Evolutionary conservation across 345 rosid species (phyloP).

Genomic region (Brassica juncea): DNA sequence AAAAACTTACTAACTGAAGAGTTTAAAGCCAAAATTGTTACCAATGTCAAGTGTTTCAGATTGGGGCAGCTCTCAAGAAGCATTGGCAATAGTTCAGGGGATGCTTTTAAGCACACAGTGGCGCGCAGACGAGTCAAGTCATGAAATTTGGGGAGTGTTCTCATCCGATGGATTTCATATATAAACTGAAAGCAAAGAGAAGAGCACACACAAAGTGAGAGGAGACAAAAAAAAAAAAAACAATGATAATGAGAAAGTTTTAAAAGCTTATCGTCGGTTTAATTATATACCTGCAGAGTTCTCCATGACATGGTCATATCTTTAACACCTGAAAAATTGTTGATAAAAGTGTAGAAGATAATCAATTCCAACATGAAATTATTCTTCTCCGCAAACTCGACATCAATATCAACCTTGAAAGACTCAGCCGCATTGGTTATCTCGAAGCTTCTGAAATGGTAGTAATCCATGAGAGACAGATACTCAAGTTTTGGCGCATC

Average conservation of each 20-base stretch:
- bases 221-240: not conserved
- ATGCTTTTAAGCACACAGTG: not conserved
- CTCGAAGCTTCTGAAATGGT: not conserved
- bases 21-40: not conserved
- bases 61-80: not conserved
- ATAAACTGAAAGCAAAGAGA: conserved; percentile 3
- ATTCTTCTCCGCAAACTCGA: not conserved
- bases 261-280: too few species aligned
- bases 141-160: conserved; percentile 7
- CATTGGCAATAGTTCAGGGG: not conserved
- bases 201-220: not conserved
- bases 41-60: not conserved
- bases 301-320: conserved; percentile 10
- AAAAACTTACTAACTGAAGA: not conserved
- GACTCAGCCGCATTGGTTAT: not conserved
- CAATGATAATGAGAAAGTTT: not conserved
- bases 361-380: too few species aligned
- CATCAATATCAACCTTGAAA: not conserved
- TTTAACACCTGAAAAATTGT: not conserved
- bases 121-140: conserved; percentile 9
- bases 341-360: not conserved
- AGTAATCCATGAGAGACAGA: not conserved
- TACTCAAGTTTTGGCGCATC: conserved; percentile 4
- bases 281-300: conserved; percentile 6
- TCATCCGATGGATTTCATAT: not conserved